Evolutionary conservation across 140 eudicot genomes (phyloP), one percentile per base, ranked within the genome.

Genomic region (Ambrosia hybrid): DNA sequence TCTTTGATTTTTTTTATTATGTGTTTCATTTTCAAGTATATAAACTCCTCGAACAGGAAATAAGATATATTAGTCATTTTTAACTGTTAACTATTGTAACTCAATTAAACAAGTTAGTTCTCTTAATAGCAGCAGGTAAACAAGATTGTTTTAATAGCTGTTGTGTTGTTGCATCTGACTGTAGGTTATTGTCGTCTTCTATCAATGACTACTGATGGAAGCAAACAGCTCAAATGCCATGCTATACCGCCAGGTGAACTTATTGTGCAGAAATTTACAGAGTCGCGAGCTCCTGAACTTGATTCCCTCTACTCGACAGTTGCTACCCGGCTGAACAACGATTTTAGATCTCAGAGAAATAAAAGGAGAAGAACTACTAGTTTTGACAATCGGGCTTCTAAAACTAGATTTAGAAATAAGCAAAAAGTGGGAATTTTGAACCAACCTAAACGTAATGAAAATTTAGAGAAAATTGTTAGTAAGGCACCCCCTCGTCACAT

Each of bases 291-390:
- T 78, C 73, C 96, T 10, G 97, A 94, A 81, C 87, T 94, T 6
- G 83, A 85, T 72, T 51, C 90, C 36, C 96, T 91, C 63, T 91
- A 94, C 79, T 82, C 96, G 17, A 70, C 94, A 21, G 74, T 94
- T 56, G 71, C 91, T 48, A 73, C 65, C 14, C 89, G 96, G 37
- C 33, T 88, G 57, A 76, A 80, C 70, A 82, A 83, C 46, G 87
- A 86, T 81, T 91, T 88, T 57, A 87, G 80, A 9, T 85, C 92
- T 9, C 88, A 71, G 34, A 87, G 95, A 76, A 88, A 85, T 78
- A 94, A 94, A 76, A 85, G 99, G 81, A 84, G 92, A 59, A 85
- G 97, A 77, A 94, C 99, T 43, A 91, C 95, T 13, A 67, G 95
- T 33, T 77, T 58, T 67, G 90, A 86, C 62, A 78, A 85, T 6